Conservation (phyloP, 345 rosid genomes). For the Sapria himalayana region DNA sequence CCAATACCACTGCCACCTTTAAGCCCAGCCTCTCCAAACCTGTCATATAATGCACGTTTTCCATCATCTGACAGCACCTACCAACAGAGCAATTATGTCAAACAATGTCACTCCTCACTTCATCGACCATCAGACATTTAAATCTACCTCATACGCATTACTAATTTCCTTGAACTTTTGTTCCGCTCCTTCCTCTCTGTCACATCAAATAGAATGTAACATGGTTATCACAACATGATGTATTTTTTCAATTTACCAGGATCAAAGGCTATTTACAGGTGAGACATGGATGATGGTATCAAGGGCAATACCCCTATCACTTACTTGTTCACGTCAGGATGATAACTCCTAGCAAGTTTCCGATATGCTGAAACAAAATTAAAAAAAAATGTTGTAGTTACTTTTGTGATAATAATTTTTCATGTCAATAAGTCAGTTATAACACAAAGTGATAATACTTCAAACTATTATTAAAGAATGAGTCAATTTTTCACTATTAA, state of each 20-base stretch:
- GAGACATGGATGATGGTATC: no score
- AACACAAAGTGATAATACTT: no score
- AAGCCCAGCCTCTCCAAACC: slow-evolving; percentile 87
- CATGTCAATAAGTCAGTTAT: no score
- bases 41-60: slow-evolving; percentile 86
- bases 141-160: slow-evolving; percentile 92
- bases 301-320: no score
- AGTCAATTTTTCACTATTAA: no score
- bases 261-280: no score
- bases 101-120: no score
- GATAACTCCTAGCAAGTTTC: slow-evolving; percentile 87
- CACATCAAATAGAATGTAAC: slow-evolving; percentile 5
- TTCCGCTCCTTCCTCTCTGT: slow-evolving; percentile 85
- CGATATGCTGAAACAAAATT: slow-evolving; percentile 52
- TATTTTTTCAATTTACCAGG: no score
- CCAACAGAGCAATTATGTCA: slow-evolving; percentile 24
- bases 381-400: background rate
- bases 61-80: slow-evolving; percentile 95
- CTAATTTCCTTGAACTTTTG: slow-evolving; percentile 92
- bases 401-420: no score
- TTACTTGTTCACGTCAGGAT: slow-evolving; percentile 98
- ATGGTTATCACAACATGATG: no score
- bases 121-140: slow-evolving; percentile 4
- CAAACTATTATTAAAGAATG: no score
- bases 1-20: slow-evolving; percentile 97